These are phyloP conservation scores for Boletellus sp. DNA, from an alignment of 768 basidiomycete genomes.

Conservation along the genomic window DNA sequence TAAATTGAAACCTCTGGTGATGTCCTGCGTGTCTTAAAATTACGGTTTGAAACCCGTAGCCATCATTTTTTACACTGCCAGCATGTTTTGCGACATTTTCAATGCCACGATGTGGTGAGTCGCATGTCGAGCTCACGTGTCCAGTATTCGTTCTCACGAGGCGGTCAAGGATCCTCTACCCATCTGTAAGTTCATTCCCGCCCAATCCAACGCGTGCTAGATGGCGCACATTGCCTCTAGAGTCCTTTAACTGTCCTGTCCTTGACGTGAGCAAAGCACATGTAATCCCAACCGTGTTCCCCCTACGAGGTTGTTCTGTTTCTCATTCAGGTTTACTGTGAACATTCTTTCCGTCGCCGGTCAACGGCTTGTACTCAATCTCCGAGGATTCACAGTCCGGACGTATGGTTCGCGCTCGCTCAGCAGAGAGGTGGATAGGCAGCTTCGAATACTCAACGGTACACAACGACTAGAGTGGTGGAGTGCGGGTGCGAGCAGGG, in stretches of 20 bases:
- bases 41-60: neutral
- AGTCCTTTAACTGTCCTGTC: neutral
- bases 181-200: neutral
- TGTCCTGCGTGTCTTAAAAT: neutral
- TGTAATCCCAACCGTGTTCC: neutral
- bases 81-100: conserved; percentile 1
- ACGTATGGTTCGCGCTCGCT: conserved; percentile 2
- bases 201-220: too few relatives aligned
- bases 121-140: neutral
- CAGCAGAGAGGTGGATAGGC: conserved; percentile 17
- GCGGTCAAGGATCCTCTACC: neutral
- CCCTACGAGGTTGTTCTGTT: too few relatives aligned
- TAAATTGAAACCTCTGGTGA: neutral
- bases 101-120: conserved; percentile 5
- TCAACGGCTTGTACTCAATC: conserved; percentile 21
- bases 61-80: conserved; percentile 1
- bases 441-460: conserved; percentile 4
- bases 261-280: neutral
- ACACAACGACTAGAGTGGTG: neutral
- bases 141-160: neutral
- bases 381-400: conserved; percentile 9
- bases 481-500: neutral
- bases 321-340: too few relatives aligned
- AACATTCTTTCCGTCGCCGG: conserved; percentile 18
- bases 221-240: neutral